Conservation (phyloP, 176 grass and related monocot genomes). For the Melocanna baccifera region DNA sequence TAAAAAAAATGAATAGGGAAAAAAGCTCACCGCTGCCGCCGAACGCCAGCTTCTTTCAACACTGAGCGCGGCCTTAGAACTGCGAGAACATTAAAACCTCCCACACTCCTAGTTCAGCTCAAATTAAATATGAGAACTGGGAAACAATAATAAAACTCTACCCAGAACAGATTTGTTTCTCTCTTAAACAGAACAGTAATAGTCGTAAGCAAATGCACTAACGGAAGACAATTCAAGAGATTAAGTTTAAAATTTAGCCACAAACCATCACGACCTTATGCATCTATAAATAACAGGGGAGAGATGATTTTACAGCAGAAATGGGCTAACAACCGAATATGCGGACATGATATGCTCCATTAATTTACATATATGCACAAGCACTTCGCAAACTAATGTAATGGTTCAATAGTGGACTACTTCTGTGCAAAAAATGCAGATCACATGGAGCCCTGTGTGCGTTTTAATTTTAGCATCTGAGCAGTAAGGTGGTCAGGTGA, state of each 20-base stretch:
- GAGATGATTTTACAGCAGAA: not conserved
- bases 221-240: not conserved
- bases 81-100: not conserved
- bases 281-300: not conserved
- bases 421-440: not conserved
- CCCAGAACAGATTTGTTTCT: not conserved
- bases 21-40: no score
- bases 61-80: no score
- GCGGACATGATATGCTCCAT: not conserved
- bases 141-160: not conserved
- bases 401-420: not conserved
- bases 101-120: not conserved
- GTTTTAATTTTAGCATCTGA: not conserved
- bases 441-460: not conserved
- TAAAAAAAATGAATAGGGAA: no score
- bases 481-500: not conserved
- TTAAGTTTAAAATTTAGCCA: not conserved
- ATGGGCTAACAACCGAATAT: not conserved
- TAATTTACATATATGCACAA: not conserved
- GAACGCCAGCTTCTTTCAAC: no score
- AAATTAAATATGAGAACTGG: not conserved
- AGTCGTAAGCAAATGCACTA: not conserved
- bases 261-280: not conserved
- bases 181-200: not conserved
- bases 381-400: not conserved